Base-by-base conservation (phyloP, 371 early-diverging fungal genomes). In the Circinella umbellata region DNA sequence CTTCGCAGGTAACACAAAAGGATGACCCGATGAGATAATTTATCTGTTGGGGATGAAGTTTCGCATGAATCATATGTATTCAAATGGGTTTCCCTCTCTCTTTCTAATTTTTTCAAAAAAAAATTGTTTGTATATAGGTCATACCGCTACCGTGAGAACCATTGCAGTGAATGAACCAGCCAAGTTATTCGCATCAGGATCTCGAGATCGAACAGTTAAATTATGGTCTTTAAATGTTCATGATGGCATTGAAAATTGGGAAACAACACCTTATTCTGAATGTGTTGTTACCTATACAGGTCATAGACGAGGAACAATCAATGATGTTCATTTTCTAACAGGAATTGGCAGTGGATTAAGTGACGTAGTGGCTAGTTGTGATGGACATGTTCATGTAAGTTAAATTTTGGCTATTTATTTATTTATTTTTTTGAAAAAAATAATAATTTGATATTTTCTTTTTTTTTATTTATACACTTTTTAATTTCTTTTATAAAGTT, bases 211-310 rank as follows among this genome's bases (percentile, higher is more conserved):
- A n/a, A 90, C 88, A 0, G 89, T 90, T 15, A 90, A 89, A 61
- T 69, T 90, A n/a, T 91, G 91, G 91, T 88, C 90, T 4, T 68
- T 91, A 57, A 88, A 90, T 72, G 83, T 88, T 1, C 88, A 88
- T 67, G 78, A 83, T 18, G 86, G 86, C 0, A 88, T 90, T 54
- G 90, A 90, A 55, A 80, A 86, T 46, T 86, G 86, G 71, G 83
- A 83, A 47, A 79, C 73, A 0, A 79, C 85, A 64, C 83, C 89
- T 1, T 88, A 79, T 55, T 86, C 88, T 3, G 88, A 89, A 62
- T 82, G 86, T 37, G 47, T 87, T n/a, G 74, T 85, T 49, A 86
- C 89, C 0, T 90, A 90, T 68, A 86, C 83, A 27, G 88, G 88
- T 0, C 90, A 90, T 73, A 78, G 83, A 51, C 78, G 89, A 35